A percentile compares a stretch with the other conserved stretches of the same genome.
Conservation (phyloP, 23 red algal species). For the Cyanidiococcus yangmingshanensis region DNA sequence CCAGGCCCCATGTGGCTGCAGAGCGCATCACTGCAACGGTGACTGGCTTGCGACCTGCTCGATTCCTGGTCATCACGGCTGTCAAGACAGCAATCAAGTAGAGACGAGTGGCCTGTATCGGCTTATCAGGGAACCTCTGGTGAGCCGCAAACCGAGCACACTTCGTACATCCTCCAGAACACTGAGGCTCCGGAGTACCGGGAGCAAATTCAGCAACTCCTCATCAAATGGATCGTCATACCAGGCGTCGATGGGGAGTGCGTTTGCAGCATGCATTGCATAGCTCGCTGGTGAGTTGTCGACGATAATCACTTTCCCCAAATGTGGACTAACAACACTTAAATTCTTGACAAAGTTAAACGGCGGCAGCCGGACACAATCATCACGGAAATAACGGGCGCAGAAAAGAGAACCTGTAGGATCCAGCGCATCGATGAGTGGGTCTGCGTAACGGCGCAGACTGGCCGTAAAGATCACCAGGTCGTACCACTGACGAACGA, state of each 20-base stretch:
- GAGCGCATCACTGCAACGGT: too few relatives aligned
- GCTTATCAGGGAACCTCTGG: background rate
- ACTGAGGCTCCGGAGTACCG: constrained; percentile 48
- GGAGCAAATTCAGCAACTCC: constrained; percentile 55
- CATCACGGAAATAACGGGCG: constrained; percentile 48
- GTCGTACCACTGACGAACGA: constrained; percentile 53
- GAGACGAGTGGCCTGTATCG: background rate
- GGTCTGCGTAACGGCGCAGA: constrained; percentile 58
- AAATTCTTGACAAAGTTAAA: constrained; percentile 69
- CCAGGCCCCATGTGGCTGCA: too few relatives aligned
- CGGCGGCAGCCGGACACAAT: constrained; percentile 37
- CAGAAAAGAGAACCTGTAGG: constrained; percentile 35
- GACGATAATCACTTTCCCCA: constrained; percentile 63
- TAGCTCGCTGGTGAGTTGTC: constrained; percentile 67
- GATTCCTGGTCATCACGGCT: too few relatives aligned
- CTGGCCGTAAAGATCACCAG: constrained; percentile 69
- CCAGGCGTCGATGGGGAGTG: constrained; percentile 65
- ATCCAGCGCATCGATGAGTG: constrained; percentile 56
- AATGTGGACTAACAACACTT: constrained; percentile 35
- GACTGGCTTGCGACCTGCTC: too few relatives aligned
- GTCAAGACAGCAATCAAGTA: too few relatives aligned
- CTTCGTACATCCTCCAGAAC: constrained; percentile 71
- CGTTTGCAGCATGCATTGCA: constrained; percentile 62
- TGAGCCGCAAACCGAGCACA: constrained; percentile 26
- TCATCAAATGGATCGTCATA: constrained; percentile 60